phyloP scores from a whole-genome alignment of 768 basidiomycete species.

The Harrya chromipes region DNA sequence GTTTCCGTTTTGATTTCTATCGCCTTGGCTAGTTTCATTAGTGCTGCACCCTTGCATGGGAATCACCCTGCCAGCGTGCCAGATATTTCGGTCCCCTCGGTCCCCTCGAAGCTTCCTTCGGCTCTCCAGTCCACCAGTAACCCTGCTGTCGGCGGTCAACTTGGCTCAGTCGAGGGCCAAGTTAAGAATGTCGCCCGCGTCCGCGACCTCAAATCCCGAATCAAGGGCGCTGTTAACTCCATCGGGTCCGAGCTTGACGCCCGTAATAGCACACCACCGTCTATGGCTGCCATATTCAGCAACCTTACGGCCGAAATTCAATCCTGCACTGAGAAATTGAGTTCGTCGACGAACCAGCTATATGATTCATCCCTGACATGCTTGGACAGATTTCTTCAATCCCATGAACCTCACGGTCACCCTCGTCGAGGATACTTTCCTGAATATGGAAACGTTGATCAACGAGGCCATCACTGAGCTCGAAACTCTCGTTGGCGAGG shows the following conservation, averaged over 20 bases:
- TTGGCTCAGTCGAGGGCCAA: too few species aligned
- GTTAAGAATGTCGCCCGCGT: neutral
- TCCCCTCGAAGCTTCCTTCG: too few species aligned
- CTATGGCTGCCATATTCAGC: conserved; percentile 28
- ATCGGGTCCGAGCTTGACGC: neutral
- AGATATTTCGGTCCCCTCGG: too few species aligned
- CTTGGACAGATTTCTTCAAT: conserved; percentile 22
- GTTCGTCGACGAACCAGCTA: conserved; percentile 18
- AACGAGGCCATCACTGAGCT: conserved; percentile 21
- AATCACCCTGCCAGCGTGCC: neutral
- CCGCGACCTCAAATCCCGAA: neutral
- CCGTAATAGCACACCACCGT: conserved; percentile 1
- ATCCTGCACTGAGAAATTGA: conserved; percentile 17
- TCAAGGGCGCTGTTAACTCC: neutral
- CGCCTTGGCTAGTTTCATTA: conserved; percentile 29
- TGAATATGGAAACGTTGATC: conserved; percentile 23
- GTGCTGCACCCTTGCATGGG: conserved; percentile 15
- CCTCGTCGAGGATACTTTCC: conserved; percentile 19
- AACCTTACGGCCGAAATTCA: conserved; percentile 12
- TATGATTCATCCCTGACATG: neutral
- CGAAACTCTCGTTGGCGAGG: conserved; percentile 25
- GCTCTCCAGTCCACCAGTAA: too few species aligned
- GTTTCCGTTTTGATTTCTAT: conserved; percentile 23
- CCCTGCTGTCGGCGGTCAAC: too few species aligned
- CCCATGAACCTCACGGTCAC: conserved; percentile 23